Conservation (phyloP, 1,284 basidiomycete genomes). For the Cryptococcus sp. region DNA sequence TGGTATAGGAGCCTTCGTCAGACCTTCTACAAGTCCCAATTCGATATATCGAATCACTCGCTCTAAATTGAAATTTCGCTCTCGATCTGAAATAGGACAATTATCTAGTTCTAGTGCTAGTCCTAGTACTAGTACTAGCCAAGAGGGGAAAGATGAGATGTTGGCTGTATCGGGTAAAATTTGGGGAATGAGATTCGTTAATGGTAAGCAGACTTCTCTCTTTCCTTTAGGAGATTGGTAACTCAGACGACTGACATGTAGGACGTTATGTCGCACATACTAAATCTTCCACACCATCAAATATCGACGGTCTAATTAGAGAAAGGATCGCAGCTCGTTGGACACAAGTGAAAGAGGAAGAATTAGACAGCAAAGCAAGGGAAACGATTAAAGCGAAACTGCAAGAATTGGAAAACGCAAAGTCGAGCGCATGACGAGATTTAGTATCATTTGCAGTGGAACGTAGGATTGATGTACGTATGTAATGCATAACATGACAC, state of each 20-base stretch:
- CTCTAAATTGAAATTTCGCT: slow-evolving; percentile 25
- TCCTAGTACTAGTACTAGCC: background rate
- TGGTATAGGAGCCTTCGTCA: slow-evolving; percentile 25
- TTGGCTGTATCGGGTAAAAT: slow-evolving; percentile 23
- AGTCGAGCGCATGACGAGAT: slow-evolving; percentile 2
- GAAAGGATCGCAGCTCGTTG: slow-evolving; percentile 16
- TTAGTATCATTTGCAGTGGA: background rate
- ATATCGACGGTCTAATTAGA: slow-evolving; percentile 15
- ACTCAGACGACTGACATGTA: background rate
- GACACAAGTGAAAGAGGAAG: slow-evolving; percentile 9
- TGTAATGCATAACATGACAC: background rate
- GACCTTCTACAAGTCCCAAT: slow-evolving; percentile 12
- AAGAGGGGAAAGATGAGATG: slow-evolving; percentile 5
- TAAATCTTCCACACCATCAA: background rate
- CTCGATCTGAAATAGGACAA: background rate
- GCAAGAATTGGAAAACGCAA: slow-evolving; percentile 1
- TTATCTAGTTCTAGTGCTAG: background rate
- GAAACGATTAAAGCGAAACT: background rate
- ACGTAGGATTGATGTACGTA: background rate
- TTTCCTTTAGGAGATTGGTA: too few species aligned
- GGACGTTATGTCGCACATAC: slow-evolving; percentile 4
- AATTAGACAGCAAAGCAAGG: too few species aligned
- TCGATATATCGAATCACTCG: slow-evolving; percentile 27
- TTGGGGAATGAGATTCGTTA: slow-evolving; percentile 34
- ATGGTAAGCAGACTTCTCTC: too few species aligned